These are phyloP conservation scores for Macrophomina tecta DNA, from an alignment of 2,329 filamentous ascomycete genomes.

Conservation along the genomic window DNA sequence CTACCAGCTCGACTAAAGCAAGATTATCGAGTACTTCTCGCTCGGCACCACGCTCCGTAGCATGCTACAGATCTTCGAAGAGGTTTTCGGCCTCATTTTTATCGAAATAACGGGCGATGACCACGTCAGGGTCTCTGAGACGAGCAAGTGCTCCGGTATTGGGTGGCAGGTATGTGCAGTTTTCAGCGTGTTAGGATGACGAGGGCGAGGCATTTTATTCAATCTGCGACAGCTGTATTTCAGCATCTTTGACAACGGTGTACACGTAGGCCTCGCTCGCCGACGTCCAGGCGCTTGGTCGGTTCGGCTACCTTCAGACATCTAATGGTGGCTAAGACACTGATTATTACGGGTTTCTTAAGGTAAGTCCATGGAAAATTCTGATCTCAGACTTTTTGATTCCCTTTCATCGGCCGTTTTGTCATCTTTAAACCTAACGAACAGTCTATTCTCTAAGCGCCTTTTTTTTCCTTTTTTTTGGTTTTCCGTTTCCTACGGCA, in stretches of 20 bases:
- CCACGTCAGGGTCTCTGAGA: conserved; percentile 66
- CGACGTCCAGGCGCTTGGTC: conserved; percentile 64
- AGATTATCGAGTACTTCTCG: conserved; percentile 85
- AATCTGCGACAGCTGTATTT: conserved; percentile 81
- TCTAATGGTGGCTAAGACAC: too few relatives aligned
- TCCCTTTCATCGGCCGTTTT: too few relatives aligned
- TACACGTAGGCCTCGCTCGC: conserved; percentile 74
- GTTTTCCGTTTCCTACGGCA: too few relatives aligned
- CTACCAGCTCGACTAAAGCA: conserved; percentile 78
- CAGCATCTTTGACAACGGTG: conserved; percentile 80
- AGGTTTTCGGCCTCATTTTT: conserved; percentile 80
- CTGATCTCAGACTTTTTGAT: too few relatives aligned
- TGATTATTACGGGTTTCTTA: too few relatives aligned
- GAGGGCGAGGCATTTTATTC: conserved; percentile 72
- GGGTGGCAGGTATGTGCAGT: conserved; percentile 83
- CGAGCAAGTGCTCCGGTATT: conserved; percentile 72
- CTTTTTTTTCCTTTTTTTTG: too few relatives aligned
- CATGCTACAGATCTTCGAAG: conserved; percentile 84
- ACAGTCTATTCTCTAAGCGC: too few relatives aligned
- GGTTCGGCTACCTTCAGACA: too few relatives aligned
- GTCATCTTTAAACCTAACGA: too few relatives aligned
- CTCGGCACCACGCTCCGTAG: conserved; percentile 73
- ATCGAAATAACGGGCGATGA: conserved; percentile 73
- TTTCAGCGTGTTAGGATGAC: conserved; percentile 82
- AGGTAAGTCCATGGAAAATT: too few relatives aligned